Evolutionary conservation across 2,329 filamentous ascomycete species (phyloP).

Genomic region (Ramularia endophylla): DNA sequence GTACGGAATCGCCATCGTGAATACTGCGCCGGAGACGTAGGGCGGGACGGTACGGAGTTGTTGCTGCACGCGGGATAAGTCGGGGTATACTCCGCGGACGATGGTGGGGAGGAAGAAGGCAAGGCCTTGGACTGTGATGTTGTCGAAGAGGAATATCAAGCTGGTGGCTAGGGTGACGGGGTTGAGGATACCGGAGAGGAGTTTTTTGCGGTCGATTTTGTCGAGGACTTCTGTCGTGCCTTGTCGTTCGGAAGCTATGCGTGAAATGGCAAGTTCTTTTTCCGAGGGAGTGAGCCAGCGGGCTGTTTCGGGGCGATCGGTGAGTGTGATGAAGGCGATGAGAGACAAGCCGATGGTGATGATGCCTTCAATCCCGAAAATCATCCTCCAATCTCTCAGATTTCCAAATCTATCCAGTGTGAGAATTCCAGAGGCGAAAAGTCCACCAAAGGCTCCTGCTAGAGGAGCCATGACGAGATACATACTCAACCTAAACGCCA

Average conservation of each 20-base stretch:
- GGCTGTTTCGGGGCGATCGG: slow-evolving; percentile 63
- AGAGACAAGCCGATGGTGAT: slow-evolving; percentile 54
- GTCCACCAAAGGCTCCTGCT: slow-evolving; percentile 64
- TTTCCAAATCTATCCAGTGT: slow-evolving; percentile 53
- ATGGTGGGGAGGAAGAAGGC: slow-evolving; percentile 68
- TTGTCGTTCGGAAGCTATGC: slow-evolving; percentile 63
- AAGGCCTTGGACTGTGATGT: slow-evolving; percentile 65
- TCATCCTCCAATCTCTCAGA: slow-evolving; percentile 60
- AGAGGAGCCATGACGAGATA: slow-evolving; percentile 67
- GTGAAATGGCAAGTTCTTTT: slow-evolving; percentile 59
- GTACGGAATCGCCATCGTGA: slow-evolving; percentile 57
- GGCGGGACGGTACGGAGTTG: slow-evolving; percentile 67
- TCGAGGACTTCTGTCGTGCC: slow-evolving; percentile 59
- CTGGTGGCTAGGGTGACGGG: slow-evolving; percentile 55
- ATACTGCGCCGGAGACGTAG: slow-evolving; percentile 63
- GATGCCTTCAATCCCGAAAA: slow-evolving; percentile 66
- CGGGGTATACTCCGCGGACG: slow-evolving; percentile 61
- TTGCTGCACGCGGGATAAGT: slow-evolving; percentile 52
- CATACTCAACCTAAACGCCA: slow-evolving; percentile 60
- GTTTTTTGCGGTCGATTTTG: slow-evolving; percentile 54
- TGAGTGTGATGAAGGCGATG: slow-evolving; percentile 58
- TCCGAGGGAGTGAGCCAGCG: slow-evolving; percentile 61
- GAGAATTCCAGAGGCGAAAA: slow-evolving; percentile 58
- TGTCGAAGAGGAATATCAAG: slow-evolving; percentile 58
- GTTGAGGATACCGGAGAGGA: slow-evolving; percentile 56